Conservation (phyloP, 768 basidiomycete species). For the Infundibulicybe gibba region DNA sequence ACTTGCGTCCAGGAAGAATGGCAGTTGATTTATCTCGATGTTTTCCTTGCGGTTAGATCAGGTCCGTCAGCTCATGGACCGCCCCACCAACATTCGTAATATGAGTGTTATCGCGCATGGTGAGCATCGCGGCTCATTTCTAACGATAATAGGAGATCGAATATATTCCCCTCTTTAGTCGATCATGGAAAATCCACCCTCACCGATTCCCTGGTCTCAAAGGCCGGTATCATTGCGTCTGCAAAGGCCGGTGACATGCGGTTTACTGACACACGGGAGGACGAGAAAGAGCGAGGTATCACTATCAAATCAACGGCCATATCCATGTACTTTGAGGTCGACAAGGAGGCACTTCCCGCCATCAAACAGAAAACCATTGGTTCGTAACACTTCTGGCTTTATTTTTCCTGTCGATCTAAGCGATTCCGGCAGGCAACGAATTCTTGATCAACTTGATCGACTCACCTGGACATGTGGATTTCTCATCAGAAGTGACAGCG, state of each 20-base stretch:
- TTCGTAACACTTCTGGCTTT: constrained; percentile 26
- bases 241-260: constrained; percentile 96
- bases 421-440: constrained; percentile 62
- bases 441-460: constrained; percentile 99
- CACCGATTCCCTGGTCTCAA: constrained; percentile 97
- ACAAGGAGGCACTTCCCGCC: constrained; percentile 79
- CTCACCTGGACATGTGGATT: constrained; percentile 99
- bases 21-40: constrained; percentile 3
- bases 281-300: constrained; percentile 99
- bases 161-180: constrained; percentile 48
- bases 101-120: constrained; percentile 94
- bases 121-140: constrained; percentile 29
- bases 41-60: constrained; percentile 51
- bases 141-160: constrained; percentile 2
- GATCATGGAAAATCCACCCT: constrained; percentile 99
- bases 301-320: constrained; percentile 99
- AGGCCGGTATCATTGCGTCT: constrained; percentile 97
- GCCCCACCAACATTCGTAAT: constrained; percentile 89
- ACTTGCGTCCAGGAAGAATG: constrained; percentile 1
- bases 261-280: constrained; percentile 95
- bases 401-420: constrained; percentile 1
- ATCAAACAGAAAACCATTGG: constrained; percentile 96
- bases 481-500: constrained; percentile 99
- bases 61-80: constrained; percentile 86
- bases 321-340: constrained; percentile 98